Evolutionary conservation across 2,329 filamentous ascomycete genomes (phyloP), one percentile per base, ranked within the genome.

Genomic region (Periconia digitata): DNA sequence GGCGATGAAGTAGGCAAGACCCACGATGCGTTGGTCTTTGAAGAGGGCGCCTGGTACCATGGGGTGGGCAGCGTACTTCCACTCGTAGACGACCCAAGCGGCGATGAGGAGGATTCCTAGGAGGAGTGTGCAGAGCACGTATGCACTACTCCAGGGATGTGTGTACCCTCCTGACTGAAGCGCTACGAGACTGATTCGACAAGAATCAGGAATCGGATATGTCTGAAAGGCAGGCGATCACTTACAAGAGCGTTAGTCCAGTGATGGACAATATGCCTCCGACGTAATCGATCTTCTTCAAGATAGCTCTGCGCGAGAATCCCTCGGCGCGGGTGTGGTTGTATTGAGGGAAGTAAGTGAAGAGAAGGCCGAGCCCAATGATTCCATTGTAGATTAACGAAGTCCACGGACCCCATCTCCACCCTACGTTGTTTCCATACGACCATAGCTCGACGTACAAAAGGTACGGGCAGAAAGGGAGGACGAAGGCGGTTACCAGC

Each of bases 111-210:
- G 50, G 12, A 73, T 50, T 18, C 72, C 71, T 34, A 71, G 55
- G 12, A 74, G 49, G 3, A 74, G 58, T 6, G 63, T 67, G 48
- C 62, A 65, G 6, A 74, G 55, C 1, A 69, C 65, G 47, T 73
- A 72, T 0, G 67, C 71, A 10, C 63, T 69, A 0, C 53, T 60
- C 72, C 72, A 75, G 8, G 64, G 53, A 37, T 74, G 69, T 8
- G 65, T 66, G 50, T 73, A 72, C 22, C 72, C 72, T 12, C 71
- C 72, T 10, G 67, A 59, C 46, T 73, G 70, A 1, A 74, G 63
- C 3, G 68, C 69, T n/a, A 73, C 68, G 21, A 74, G 66, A 57
- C 64, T 66, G 29, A 32, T 32, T 40, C 8, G 21, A 6, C 37
- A 8, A 52, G 13, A 17, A 10, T 58, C 24, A 7, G n/a, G 13